A percentile compares a stretch with the other conserved stretches of the same genome.
phyloP scores from a whole-genome alignment of 768 basidiomycete genomes.

The Ramaria sp. region DNA sequence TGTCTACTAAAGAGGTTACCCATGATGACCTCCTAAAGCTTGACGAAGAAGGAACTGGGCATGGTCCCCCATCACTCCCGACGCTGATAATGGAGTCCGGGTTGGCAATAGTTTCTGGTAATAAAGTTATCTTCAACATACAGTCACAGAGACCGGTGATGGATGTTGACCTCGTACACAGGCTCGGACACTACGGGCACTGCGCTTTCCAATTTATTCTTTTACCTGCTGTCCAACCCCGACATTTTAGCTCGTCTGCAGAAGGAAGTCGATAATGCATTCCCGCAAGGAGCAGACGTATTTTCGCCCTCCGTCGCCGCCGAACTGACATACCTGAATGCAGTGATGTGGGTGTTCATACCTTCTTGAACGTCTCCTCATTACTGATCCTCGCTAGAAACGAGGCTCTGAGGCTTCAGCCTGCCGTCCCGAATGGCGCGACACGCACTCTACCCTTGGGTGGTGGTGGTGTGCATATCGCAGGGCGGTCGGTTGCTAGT shows the following conservation, averaged over 20 bases:
- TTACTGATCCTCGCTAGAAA: slow-evolving; percentile 25
- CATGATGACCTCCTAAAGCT: slow-evolving; percentile 13
- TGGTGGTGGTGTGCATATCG: slow-evolving; percentile 28
- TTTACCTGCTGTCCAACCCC: slow-evolving; percentile 29
- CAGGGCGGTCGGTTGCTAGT: slow-evolving; percentile 26
- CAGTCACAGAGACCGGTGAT: too few species aligned
- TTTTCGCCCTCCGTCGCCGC: slow-evolving; percentile 13
- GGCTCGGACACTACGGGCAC: slow-evolving; percentile 38
- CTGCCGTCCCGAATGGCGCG: slow-evolving; percentile 37
- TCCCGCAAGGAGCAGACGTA: slow-evolving; percentile 26
- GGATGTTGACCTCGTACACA: background rate
- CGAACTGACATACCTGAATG: slow-evolving; percentile 25
- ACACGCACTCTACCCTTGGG: slow-evolving; percentile 29
- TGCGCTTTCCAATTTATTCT: slow-evolving; percentile 29
- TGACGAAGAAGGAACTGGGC: slow-evolving; percentile 26
- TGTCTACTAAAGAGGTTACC: background rate
- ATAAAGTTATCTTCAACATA: background rate
- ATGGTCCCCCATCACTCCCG: slow-evolving; percentile 16
- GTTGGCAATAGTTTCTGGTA: slow-evolving; percentile 30
- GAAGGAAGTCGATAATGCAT: slow-evolving; percentile 31
- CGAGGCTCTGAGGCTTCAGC: slow-evolving; percentile 38
- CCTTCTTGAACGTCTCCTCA: background rate
- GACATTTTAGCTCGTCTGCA: slow-evolving; percentile 25
- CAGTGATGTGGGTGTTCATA: slow-evolving; percentile 20
- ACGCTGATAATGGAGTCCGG: slow-evolving; percentile 27